Percentiles rank a stretch among this genome's conserved stretches.
These are phyloP conservation scores for Boechera stricta DNA, from an alignment of 345 rosid genomes.

Conservation along the genomic window DNA sequence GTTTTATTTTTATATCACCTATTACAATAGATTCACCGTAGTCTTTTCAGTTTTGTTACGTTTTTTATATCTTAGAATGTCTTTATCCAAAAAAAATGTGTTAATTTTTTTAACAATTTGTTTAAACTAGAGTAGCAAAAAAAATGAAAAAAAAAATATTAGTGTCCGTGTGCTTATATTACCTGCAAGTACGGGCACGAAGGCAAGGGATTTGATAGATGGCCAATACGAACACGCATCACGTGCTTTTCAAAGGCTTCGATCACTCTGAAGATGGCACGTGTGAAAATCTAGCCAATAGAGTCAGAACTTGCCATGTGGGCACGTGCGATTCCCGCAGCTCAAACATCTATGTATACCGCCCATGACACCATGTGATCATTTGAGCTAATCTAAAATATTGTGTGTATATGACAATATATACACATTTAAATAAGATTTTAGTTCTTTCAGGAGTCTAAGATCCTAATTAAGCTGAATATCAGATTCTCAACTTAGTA, in stretches of 20 bases:
- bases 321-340: slow-evolving; percentile 45
- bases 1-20: background rate
- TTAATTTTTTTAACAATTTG: background rate
- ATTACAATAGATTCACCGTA: background rate
- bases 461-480: background rate
- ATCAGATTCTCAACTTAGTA: slow-evolving; percentile 17
- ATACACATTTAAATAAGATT: background rate
- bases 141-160: slow-evolving; percentile 5
- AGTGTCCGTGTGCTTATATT: slow-evolving; percentile 42
- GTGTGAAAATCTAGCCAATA: slow-evolving; percentile 38
- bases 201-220: slow-evolving; percentile 40
- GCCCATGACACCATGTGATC: slow-evolving; percentile 41
- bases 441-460: background rate
- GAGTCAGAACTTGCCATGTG: slow-evolving; percentile 47
- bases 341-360: slow-evolving; percentile 38
- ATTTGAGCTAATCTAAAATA: slow-evolving; percentile 17
- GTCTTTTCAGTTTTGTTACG: slow-evolving; percentile 18
- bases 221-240: slow-evolving; percentile 45
- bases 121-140: background rate
- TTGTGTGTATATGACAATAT: background rate
- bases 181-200: slow-evolving; percentile 41
- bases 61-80: slow-evolving; percentile 4
- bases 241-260: slow-evolving; percentile 40
- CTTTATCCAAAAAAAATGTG: background rate
- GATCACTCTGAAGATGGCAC: slow-evolving; percentile 38